Percentiles rank a stretch among this genome's conserved stretches.
These are phyloP conservation scores for Sherardia arvensis DNA, from an alignment of 257 asterid species.

Conservation along the genomic window DNA sequence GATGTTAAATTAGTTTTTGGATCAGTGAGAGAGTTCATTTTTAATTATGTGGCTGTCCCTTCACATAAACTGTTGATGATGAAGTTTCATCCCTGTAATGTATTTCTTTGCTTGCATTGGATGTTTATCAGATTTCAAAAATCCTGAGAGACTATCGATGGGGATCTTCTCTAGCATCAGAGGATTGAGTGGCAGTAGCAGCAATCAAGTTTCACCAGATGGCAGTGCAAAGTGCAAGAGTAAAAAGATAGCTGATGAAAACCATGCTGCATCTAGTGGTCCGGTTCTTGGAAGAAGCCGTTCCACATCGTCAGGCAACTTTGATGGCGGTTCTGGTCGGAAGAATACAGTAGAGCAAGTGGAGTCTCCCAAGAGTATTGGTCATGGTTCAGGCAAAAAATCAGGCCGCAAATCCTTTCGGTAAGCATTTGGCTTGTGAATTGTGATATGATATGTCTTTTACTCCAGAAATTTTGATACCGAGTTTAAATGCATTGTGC, in stretches of 20 bases:
- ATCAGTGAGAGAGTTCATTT: slow-evolving; percentile 12
- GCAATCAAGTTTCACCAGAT: slow-evolving; percentile 42
- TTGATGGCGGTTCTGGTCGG: slow-evolving; percentile 33
- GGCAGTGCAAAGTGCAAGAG: slow-evolving; percentile 30
- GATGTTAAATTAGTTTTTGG: no score
- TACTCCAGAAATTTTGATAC: background rate
- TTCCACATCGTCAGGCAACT: slow-evolving; percentile 71
- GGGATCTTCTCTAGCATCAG: slow-evolving; percentile 79
- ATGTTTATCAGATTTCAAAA: slow-evolving; percentile 14
- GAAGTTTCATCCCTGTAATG: slow-evolving; percentile 1
- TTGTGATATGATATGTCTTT: slow-evolving; percentile 5
- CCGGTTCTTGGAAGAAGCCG: slow-evolving; percentile 79
- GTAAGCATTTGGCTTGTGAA: slow-evolving; percentile 45
- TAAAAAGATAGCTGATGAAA: slow-evolving; percentile 41
- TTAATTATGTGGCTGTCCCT: slow-evolving; percentile 6
- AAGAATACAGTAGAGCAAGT: slow-evolving; percentile 29
- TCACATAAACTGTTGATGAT: background rate
- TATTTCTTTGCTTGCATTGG: background rate
- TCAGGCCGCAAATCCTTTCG: slow-evolving; percentile 42
- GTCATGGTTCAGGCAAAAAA: slow-evolving; percentile 40
- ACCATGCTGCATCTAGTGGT: slow-evolving; percentile 24
- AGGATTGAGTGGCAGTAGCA: slow-evolving; percentile 35
- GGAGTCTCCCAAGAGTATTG: slow-evolving; percentile 54
- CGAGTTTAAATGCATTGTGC: background rate
- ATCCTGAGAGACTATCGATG: slow-evolving; percentile 38